Evolutionary conservation across 177 flowering plant species (phyloP).

Genomic region (Telopea speciosissima): DNA sequence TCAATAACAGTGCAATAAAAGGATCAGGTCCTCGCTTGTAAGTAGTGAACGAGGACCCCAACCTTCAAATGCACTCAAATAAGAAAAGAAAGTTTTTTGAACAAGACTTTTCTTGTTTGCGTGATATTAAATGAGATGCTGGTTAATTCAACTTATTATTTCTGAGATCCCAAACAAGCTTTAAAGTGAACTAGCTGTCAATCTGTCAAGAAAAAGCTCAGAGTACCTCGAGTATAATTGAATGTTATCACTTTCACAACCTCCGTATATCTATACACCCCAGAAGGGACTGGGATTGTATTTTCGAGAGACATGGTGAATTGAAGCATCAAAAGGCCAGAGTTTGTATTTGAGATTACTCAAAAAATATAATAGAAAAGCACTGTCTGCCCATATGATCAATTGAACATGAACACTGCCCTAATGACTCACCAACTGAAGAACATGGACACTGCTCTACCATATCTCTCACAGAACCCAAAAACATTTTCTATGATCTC

Average conservation of each 20-base stretch:
- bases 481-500: neutral
- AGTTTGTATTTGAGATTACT: neutral
- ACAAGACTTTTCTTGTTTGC: no score
- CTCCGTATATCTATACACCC: neutral
- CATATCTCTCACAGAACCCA: neutral
- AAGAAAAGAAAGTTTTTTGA: neutral
- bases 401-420: neutral
- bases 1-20: neutral
- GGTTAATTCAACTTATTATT: neutral
- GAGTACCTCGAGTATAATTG: neutral
- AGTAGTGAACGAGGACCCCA: neutral
- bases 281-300: neutral
- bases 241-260: no score
- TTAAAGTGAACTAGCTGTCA: neutral
- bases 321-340: neutral
- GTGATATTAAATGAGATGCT: neutral
- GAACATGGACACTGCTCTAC: no score
- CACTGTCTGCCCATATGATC: neutral
- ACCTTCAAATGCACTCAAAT: neutral
- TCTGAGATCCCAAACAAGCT: neutral
- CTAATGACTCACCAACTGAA: neutral
- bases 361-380: neutral
- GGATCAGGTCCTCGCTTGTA: neutral
- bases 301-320: neutral
- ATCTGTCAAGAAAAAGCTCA: neutral